Base-by-base conservation (phyloP, 768 basidiomycete species). In the Gelatoporia subvermispora region DNA sequence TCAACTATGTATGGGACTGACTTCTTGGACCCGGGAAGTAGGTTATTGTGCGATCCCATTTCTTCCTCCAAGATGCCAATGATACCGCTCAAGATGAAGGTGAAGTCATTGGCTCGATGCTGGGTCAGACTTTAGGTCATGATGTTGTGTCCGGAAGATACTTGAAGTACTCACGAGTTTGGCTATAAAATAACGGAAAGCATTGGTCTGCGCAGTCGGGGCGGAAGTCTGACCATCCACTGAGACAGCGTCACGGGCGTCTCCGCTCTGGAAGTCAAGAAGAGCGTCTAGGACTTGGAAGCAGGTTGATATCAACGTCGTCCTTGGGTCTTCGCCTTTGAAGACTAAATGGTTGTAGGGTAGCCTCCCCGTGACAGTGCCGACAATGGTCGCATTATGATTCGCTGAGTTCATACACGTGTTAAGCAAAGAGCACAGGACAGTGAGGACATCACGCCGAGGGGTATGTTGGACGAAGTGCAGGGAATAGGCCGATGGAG, bases 381-480 rank as follows among this genome's bases (percentile, higher is more conserved):
- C 82, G 44, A 90, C 79, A 17, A 75, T 75, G 40, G 72, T 77
- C 37, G 69, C 68, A 39, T 66, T 75, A 20, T 71, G 65, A 46
- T 71, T 72, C 31, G 81, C 66, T 0, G 84, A 79, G 65, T 85
- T 89, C 77, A 90, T 79, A 47, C 83, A 81, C 9, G 91, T 95
- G 63, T 99, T 99, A 50, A 99, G 72, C 39, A 96, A 70, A 3
- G 94, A 97, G 67, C 95, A 99, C 8, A 99, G 70, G 22, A 97
- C 71, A 3, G 94, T 93, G 47, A 99, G 75, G n/a, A 94, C 84
- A 57, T 93, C 79, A 37, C 87, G 79, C 47, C 92, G 77, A 50
- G 85, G 75, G 45, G 82, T 78, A 64, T 82, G 74, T 65, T 91
- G 87, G 9, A 87, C 84, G 41, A 91, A 73, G 61, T 91, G 79